Evolutionary conservation across 495 filamentous ascomycete species (phyloP).

Genomic region (Aspergillus ellipticus): DNA sequence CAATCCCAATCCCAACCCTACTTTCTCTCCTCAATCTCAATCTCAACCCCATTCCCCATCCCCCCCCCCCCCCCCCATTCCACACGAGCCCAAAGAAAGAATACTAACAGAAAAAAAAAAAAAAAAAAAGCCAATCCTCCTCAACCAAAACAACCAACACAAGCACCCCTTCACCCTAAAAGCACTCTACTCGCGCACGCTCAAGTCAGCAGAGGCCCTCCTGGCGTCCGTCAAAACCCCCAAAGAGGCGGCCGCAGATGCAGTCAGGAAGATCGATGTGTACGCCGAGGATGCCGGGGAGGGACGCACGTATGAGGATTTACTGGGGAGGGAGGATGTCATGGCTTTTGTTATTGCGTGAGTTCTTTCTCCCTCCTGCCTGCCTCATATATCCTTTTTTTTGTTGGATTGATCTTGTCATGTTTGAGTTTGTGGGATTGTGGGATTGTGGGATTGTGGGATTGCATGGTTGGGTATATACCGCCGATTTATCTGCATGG

Average conservation of each 20-base stretch:
- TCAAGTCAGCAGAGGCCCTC: conserved; percentile 46
- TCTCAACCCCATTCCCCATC: too few relatives aligned
- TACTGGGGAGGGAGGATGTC: conserved; percentile 64
- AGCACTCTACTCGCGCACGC: conserved; percentile 61
- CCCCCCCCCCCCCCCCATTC: too few relatives aligned
- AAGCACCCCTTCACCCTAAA: conserved; percentile 47
- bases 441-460: too few relatives aligned
- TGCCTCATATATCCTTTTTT: conserved; percentile 31
- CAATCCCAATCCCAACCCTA: too few relatives aligned
- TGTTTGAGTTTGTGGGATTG: too few relatives aligned
- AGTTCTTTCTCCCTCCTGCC: conserved; percentile 9
- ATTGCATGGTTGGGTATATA: too few relatives aligned
- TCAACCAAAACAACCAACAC: conserved; percentile 44
- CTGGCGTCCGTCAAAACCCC: conserved; percentile 7
- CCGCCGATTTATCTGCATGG: too few relatives aligned
- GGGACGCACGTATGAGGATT: conserved; percentile 50
- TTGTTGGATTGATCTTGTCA: too few relatives aligned
- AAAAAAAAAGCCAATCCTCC: conserved; percentile 23
- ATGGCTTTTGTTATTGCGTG: conserved; percentile 65
- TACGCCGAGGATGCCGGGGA: conserved; percentile 60
- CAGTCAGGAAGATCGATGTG: conserved; percentile 42
- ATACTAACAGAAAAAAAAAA: too few relatives aligned
- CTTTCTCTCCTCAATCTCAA: too few relatives aligned
- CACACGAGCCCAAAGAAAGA: too few relatives aligned
- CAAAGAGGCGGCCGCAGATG: too few relatives aligned